A percentile compares a stretch with the other conserved stretches of the same genome.
Evolutionary conservation across 768 basidiomycete species (phyloP).

Genomic region (Cytidiella melzeri): DNA sequence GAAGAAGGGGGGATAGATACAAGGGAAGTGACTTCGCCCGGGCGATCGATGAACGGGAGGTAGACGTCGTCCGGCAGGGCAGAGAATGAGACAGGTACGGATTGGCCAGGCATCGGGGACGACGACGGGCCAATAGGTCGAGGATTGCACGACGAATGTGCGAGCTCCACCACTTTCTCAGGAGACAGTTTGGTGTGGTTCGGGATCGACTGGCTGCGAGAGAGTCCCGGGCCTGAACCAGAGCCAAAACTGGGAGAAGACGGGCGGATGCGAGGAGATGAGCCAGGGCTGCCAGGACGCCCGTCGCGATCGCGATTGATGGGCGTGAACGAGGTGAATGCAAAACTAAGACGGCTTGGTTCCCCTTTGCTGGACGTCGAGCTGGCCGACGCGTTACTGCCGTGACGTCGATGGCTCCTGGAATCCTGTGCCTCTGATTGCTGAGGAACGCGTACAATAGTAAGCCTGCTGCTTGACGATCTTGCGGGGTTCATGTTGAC

Average conservation of each 20-base stretch:
- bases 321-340: constrained; percentile 57
- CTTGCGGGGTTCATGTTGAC: constrained; percentile 49
- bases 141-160: constrained; percentile 50
- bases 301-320: constrained; percentile 19
- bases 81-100: constrained; percentile 63
- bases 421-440: constrained; percentile 29
- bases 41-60: constrained; percentile 83
- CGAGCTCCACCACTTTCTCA: constrained; percentile 72
- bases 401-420: constrained; percentile 26
- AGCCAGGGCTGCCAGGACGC: constrained; percentile 28
- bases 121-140: constrained; percentile 25
- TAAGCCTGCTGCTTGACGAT: constrained; percentile 56
- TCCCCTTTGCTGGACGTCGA: constrained; percentile 25
- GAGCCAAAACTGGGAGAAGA: constrained; percentile 32
- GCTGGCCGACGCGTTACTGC: constrained; percentile 24
- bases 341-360: constrained; percentile 48
- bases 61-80: constrained; percentile 71
- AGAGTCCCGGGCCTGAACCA: constrained; percentile 17
- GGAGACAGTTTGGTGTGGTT: constrained; percentile 50
- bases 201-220: constrained; percentile 31
- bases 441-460: constrained; percentile 62
- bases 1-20: constrained; percentile 60
- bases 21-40: constrained; percentile 65
- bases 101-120: constrained; percentile 2
- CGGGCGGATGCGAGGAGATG: constrained; percentile 29